These are phyloP conservation scores for Globisporangium radiosum DNA, from an alignment of 352 stramenopile species.

Conservation along the genomic window DNA sequence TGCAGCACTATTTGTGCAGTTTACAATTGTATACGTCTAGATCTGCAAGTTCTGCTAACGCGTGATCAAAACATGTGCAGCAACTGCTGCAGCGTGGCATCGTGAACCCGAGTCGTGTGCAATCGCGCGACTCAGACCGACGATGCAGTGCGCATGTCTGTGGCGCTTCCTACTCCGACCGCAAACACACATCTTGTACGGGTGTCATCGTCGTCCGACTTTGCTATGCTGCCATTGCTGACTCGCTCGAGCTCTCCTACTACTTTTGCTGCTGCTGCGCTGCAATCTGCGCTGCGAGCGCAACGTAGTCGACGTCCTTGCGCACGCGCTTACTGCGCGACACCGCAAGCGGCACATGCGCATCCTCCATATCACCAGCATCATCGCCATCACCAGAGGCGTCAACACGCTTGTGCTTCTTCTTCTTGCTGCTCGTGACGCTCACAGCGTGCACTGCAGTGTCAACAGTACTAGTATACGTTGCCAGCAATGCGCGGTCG, in stretches of 20 bases:
- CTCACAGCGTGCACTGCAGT: slow-evolving; percentile 4
- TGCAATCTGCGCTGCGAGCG: slow-evolving; percentile 47
- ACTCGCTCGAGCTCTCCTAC: slow-evolving; percentile 1
- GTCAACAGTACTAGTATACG: slow-evolving; percentile 22
- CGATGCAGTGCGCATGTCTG: too few relatives aligned
- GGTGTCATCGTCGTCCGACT: background rate
- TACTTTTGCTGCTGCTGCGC: slow-evolving; percentile 12
- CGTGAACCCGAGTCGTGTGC: too few relatives aligned
- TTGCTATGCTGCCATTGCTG: background rate
- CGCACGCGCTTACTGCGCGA: slow-evolving; percentile 39
- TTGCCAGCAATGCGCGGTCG: slow-evolving; percentile 41
- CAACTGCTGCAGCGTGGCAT: too few relatives aligned
- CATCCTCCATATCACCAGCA: background rate
- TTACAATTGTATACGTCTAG: too few relatives aligned
- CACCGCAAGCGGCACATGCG: slow-evolving; percentile 3
- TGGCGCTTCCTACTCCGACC: too few relatives aligned
- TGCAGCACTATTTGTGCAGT: too few relatives aligned
- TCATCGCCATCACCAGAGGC: background rate
- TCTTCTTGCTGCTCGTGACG: slow-evolving; percentile 16
- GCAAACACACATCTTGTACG: too few relatives aligned
- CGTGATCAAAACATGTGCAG: too few relatives aligned
- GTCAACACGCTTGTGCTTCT: slow-evolving; percentile 17
- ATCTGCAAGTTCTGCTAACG: too few relatives aligned
- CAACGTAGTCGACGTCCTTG: slow-evolving; percentile 64
- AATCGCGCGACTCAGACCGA: too few relatives aligned